phyloP scores from a whole-genome alignment of 345 rosid species.

The Rhizophora mangle region DNA sequence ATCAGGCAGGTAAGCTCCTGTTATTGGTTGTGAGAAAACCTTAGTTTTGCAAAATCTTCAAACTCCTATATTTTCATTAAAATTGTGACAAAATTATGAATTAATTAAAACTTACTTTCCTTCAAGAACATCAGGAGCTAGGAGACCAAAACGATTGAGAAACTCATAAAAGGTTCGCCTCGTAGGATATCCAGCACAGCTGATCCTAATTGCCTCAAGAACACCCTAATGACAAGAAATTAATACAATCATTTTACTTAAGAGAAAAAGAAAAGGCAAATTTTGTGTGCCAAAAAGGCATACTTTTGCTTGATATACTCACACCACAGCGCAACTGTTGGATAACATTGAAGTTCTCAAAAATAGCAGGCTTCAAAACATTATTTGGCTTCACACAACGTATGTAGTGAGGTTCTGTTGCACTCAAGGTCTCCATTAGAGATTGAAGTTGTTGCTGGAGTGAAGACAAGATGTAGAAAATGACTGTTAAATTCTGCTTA shows the following conservation, averaged over 20 bases:
- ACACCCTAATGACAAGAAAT: constrained; percentile 58
- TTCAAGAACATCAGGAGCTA: constrained; percentile 87
- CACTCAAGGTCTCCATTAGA: constrained; percentile 84
- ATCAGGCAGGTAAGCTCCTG: neutral
- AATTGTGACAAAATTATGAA: neutral
- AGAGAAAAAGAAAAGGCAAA: neutral
- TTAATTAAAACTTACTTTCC: constrained; percentile 55
- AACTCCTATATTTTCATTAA: too few relatives aligned
- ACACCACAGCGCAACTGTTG: constrained; percentile 96
- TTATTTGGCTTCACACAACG: constrained; percentile 98
- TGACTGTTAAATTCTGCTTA: too few relatives aligned
- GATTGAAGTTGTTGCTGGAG: constrained; percentile 87
- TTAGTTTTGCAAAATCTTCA: too few relatives aligned
- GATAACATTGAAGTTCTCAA: constrained; percentile 79
- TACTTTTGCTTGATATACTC: constrained; percentile 33
- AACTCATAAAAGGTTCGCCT: constrained; percentile 88
- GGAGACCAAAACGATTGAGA: constrained; percentile 89
- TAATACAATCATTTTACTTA: neutral
- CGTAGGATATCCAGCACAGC: constrained; percentile 98
- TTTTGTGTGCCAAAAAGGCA: neutral
- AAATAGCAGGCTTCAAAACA: constrained; percentile 87
- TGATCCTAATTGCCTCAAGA: constrained; percentile 94
- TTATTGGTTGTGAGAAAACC: too few relatives aligned
- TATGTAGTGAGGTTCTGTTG: constrained; percentile 95
- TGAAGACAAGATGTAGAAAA: neutral